A percentile compares a stretch with the other conserved stretches of the same genome.
These are phyloP conservation scores for Mycena sanguinolenta DNA, from an alignment of 768 basidiomycete species.

Conservation along the genomic window DNA sequence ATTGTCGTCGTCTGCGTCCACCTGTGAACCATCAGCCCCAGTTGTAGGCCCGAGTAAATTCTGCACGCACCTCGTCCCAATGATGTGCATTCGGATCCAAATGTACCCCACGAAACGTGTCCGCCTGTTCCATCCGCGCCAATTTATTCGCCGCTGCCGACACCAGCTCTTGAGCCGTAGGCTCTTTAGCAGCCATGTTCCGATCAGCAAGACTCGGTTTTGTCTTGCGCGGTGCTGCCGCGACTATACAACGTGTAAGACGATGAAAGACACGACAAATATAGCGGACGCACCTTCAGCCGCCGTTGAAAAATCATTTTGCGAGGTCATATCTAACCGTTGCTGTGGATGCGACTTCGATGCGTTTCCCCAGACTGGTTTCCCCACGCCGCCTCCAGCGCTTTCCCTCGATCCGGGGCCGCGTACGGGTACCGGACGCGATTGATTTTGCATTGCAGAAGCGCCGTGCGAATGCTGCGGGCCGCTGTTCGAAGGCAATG, in stretches of 20 bases:
- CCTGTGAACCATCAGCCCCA: slow-evolving; percentile 58
- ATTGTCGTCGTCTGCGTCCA: slow-evolving; percentile 94
- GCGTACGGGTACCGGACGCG: slow-evolving; percentile 23
- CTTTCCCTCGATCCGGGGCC: slow-evolving; percentile 26
- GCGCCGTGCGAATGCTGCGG: slow-evolving; percentile 15
- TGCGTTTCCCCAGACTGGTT: slow-evolving; percentile 79
- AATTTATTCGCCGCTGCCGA: slow-evolving; percentile 68
- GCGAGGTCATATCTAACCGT: slow-evolving; percentile 57
- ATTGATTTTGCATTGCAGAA: slow-evolving; percentile 22
- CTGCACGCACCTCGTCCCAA: slow-evolving; percentile 92
- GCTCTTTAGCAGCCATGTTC: slow-evolving; percentile 54
- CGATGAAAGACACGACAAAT: slow-evolving; percentile 53
- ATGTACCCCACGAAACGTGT: slow-evolving; percentile 95
- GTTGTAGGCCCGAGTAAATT: slow-evolving; percentile 6
- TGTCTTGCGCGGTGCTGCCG: slow-evolving; percentile 49
- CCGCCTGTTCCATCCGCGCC: slow-evolving; percentile 83
- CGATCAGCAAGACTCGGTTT: slow-evolving; percentile 49
- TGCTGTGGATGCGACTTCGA: slow-evolving; percentile 55
- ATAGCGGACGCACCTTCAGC: slow-evolving; percentile 81
- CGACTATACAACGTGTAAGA: slow-evolving; percentile 35
- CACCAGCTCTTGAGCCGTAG: slow-evolving; percentile 53
- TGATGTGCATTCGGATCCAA: slow-evolving; percentile 94
- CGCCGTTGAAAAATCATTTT: slow-evolving; percentile 93
- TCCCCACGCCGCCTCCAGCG: slow-evolving; percentile 49
- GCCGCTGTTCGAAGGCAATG: slow-evolving; percentile 13